Evolutionary conservation across 352 stramenopile genomes (phyloP).

Genomic region (Globisporangium lucens): DNA sequence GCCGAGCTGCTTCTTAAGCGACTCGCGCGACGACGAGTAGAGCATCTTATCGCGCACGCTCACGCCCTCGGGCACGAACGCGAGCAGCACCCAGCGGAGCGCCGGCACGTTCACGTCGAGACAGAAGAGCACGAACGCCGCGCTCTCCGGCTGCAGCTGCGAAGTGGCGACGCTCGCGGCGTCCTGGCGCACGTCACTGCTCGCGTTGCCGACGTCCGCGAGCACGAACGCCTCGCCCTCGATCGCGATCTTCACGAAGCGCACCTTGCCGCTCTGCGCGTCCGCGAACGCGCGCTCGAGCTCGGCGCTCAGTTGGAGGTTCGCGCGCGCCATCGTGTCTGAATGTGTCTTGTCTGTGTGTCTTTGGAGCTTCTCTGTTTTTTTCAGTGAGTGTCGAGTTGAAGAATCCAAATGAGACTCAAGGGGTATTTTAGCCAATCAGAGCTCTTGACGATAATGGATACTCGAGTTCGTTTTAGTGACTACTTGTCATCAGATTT

Average conservation of each 20-base stretch:
- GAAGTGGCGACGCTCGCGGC: constrained; percentile 28
- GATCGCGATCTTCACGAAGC: constrained; percentile 69
- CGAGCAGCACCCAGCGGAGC: constrained; percentile 75
- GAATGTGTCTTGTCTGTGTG: neutral
- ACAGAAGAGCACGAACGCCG: constrained; percentile 75
- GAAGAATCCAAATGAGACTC: neutral
- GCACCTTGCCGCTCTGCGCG: constrained; percentile 63
- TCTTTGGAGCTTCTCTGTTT: neutral
- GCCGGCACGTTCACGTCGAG: constrained; percentile 67
- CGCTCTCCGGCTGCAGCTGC: constrained; percentile 35
- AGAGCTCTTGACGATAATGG: no score
- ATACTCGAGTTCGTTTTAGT: no score
- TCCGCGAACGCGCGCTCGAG: constrained; percentile 69
- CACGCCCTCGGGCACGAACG: constrained; percentile 74
- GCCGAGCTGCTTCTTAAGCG: constrained; percentile 88
- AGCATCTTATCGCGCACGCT: constrained; percentile 90
- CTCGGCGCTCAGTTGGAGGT: constrained; percentile 55
- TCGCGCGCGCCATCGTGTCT: constrained; percentile 54
- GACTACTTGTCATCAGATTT: no score
- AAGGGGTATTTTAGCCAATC: no score
- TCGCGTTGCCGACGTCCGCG: constrained; percentile 34
- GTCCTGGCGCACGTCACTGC: constrained; percentile 41
- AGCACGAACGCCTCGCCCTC: constrained; percentile 63
- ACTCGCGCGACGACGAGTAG: constrained; percentile 89
- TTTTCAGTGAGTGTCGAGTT: neutral